phyloP scores from a whole-genome alignment of 1,284 basidiomycete genomes.

The Ceratobasidium sp. region DNA sequence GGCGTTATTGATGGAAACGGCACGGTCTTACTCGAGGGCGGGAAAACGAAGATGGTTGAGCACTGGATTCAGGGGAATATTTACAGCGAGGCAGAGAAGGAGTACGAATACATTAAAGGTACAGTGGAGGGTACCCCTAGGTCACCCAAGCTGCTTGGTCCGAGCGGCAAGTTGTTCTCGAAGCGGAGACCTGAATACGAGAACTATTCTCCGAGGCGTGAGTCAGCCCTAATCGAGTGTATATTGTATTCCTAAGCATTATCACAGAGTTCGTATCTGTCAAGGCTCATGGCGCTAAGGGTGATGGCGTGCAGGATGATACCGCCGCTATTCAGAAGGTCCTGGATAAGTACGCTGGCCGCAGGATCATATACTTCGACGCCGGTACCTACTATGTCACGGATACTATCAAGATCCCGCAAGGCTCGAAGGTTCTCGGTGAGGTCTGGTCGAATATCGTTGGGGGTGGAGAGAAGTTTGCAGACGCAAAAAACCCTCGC shows the following conservation, averaged over 20 bases:
- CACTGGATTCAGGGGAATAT: conserved; percentile 78
- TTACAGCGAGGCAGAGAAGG: conserved; percentile 65
- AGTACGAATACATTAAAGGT: conserved; percentile 66
- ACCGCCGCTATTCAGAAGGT: conserved; percentile 74
- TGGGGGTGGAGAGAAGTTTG: conserved; percentile 73
- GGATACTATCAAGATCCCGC: conserved; percentile 78
- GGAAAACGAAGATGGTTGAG: conserved; percentile 63
- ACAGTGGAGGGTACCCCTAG: conserved; percentile 66
- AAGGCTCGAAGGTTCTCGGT: conserved; percentile 77
- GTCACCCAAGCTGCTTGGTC: conserved; percentile 69
- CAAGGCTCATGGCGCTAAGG: conserved; percentile 75
- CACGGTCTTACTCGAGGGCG: conserved; percentile 67
- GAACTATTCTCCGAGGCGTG: conserved; percentile 67
- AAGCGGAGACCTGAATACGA: conserved; percentile 78
- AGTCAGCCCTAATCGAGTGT: background rate
- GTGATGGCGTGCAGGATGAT: conserved; percentile 84
- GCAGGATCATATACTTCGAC: conserved; percentile 80
- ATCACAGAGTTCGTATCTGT: conserved; percentile 70
- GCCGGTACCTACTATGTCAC: conserved; percentile 72
- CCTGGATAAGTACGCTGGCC: conserved; percentile 75
- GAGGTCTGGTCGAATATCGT: conserved; percentile 84
- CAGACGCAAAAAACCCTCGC: conserved; percentile 67
- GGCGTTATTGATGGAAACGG: conserved; percentile 63
- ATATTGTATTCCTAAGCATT: background rate
- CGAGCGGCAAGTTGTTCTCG: conserved; percentile 72